A percentile compares a stretch with the other conserved stretches of the same genome.
phyloP scores from a whole-genome alignment of 225 moss, liverwort and hornwort genomes.

The Anthoceros angustus region DNA sequence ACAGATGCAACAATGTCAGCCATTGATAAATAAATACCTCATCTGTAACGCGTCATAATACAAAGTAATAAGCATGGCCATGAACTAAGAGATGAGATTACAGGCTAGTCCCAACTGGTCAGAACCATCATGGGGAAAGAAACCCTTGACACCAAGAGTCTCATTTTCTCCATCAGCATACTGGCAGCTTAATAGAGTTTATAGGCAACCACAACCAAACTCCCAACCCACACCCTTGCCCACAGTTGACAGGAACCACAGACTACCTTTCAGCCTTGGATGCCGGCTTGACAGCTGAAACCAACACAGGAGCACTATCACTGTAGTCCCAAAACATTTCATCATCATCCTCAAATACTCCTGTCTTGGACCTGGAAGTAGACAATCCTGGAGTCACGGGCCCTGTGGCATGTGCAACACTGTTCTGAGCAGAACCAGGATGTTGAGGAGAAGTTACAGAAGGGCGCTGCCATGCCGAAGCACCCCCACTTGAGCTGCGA shows the following conservation, averaged over 20 bases:
- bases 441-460: constrained; percentile 31
- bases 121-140: too few relatives aligned
- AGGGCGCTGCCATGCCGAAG: constrained; percentile 88
- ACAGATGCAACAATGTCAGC: constrained; percentile 4
- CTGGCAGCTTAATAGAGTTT: too few relatives aligned
- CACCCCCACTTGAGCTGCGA: constrained; percentile 69
- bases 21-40: not conserved
- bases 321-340: constrained; percentile 77
- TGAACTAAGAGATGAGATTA: too few relatives aligned
- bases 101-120: too few relatives aligned
- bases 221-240: not conserved
- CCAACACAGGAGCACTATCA: constrained; percentile 57
- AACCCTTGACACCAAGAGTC: too few relatives aligned
- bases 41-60: too few relatives aligned
- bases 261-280: constrained; percentile 62
- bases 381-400: constrained; percentile 19
- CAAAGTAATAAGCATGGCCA: too few relatives aligned
- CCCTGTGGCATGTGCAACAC: constrained; percentile 18
- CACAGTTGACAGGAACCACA: constrained; percentile 6
- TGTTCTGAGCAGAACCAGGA: constrained; percentile 26
- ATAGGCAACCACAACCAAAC: too few relatives aligned
- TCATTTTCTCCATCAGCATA: too few relatives aligned
- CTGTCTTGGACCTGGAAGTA: constrained; percentile 62
- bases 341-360: constrained; percentile 61
- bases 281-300: constrained; percentile 56